Evolutionary conservation across 345 rosid species (phyloP), one percentile per base, ranked within the genome.

Genomic region (Euphorbia lathyris): DNA sequence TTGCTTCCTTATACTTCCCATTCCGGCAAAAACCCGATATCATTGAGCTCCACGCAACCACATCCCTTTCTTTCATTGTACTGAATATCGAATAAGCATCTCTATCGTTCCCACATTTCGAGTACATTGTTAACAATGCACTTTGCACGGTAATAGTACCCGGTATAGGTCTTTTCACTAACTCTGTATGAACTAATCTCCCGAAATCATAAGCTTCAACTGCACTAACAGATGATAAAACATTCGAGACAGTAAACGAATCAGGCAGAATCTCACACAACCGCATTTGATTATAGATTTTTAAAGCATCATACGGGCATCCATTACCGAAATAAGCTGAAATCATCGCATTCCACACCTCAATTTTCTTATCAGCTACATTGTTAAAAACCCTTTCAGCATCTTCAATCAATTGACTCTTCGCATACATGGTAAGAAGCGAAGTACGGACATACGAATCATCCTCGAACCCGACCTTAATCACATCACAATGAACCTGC

Each of bases 311-410:
- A 77, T 67, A 40, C 10, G 75, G 62, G 69, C 16, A 70, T 53
- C 79, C 80, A 72, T 86, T 83, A 34, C 69, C 77, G 30, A 76
- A 84, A 74, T 86, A 90, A 70, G 91, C 86, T 19, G 90, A 87
- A 78, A 90, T 76, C 87, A 90, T 84, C 0, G 90, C 90, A 52
- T 90, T 92, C 96, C 95, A 88, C 50, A 79, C 45, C 69, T 84
- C 91, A 80, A 83, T 77, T 76, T 76, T 76, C 80, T 76, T 87
- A 62, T 78, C 80, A 7, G 48, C 42, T 34, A 81, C 68, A 60
- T 74, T 75, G 72, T 72, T 53, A 72, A 90, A 92, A 73, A 90
- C 78, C 60, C 75, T 73, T 75, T 79, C 86, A 14, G 91, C 88
- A 61, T 69, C 78, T 80, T 73, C 79, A 72, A 90, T 62, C 72